phyloP scores from a whole-genome alignment of 2,329 filamentous ascomycete genomes.

The Fulvia fulva region DNA sequence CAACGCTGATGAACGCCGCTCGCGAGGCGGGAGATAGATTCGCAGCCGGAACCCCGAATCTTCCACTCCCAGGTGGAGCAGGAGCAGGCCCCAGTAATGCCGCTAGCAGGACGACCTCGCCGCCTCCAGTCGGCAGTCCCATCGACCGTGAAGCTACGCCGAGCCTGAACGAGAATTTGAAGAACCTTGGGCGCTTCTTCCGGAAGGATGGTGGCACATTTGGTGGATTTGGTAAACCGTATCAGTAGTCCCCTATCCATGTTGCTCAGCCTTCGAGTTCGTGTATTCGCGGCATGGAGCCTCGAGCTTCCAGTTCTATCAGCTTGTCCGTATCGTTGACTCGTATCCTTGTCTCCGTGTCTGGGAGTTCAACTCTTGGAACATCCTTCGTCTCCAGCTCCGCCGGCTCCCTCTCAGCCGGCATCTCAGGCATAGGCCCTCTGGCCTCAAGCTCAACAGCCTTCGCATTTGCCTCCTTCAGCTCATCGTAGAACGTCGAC shows the following conservation, averaged over 20 bases:
- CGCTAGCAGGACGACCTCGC: constrained; percentile 32
- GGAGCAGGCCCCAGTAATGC: constrained; percentile 28
- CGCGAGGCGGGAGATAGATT: constrained; percentile 78
- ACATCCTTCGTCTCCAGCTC: too few species aligned
- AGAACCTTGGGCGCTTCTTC: constrained; percentile 96
- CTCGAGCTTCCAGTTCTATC: too few species aligned
- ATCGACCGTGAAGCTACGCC: constrained; percentile 48
- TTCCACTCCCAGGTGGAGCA: constrained; percentile 32
- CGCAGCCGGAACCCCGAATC: constrained; percentile 51
- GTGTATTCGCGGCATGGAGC: not conserved
- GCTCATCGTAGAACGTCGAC: too few species aligned
- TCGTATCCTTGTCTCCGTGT: too few species aligned
- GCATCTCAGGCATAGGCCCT: too few species aligned
- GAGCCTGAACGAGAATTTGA: constrained; percentile 87
- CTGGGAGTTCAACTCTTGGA: too few species aligned
- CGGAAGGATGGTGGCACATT: constrained; percentile 73
- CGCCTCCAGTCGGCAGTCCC: constrained; percentile 23
- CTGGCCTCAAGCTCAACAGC: too few species aligned
- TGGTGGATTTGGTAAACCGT: constrained; percentile 27
- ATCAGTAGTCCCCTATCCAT: not conserved
- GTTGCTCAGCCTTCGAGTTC: not conserved
- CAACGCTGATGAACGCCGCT: constrained; percentile 76
- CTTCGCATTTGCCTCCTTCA: too few species aligned
- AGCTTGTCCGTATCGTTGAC: too few species aligned
- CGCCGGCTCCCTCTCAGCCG: too few species aligned